These are phyloP conservation scores for Allium sativum DNA, from an alignment of 106 monocot species.

Conservation along the genomic window DNA sequence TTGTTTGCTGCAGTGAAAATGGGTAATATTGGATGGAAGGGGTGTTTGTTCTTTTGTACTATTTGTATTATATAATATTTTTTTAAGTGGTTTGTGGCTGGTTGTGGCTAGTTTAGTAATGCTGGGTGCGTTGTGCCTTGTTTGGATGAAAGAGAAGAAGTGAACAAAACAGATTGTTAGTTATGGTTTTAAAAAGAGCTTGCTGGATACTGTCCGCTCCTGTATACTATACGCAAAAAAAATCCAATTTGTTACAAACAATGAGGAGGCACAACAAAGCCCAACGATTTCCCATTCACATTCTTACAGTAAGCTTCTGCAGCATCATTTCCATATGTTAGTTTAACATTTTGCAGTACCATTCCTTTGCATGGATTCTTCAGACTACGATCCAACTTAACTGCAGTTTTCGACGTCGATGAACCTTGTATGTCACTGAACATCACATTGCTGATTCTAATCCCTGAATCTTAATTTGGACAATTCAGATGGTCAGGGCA, in stretches of 20 bases:
- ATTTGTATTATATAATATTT: too few relatives aligned
- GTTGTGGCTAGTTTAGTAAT: too few relatives aligned
- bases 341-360: constrained; percentile 1
- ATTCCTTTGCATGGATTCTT: constrained; percentile 15
- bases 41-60: too few relatives aligned
- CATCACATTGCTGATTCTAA: constrained; percentile 11
- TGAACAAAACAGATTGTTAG: too few relatives aligned
- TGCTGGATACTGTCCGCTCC: too few relatives aligned
- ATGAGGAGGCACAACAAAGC: constrained; percentile 1
- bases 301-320: constrained; percentile 19
- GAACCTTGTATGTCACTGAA: constrained; percentile 11
- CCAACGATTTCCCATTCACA: constrained; percentile 1
- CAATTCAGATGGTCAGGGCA: constrained; percentile 21
- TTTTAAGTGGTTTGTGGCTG: too few relatives aligned
- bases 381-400: constrained; percentile 12
- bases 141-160: too few relatives aligned
- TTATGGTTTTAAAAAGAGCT: too few relatives aligned
- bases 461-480: constrained; percentile 14
- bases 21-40: too few relatives aligned
- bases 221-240: too few relatives aligned
- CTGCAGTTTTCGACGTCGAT: constrained; percentile 10
- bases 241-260: neutral
- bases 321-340: neutral
- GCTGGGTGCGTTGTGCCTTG: too few relatives aligned
- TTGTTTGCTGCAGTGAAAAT: too few relatives aligned